A percentile compares a stretch with the other conserved stretches of the same genome.
Conservation (phyloP, 331 rosid species). For the Stylosanthes scabra region DNA sequence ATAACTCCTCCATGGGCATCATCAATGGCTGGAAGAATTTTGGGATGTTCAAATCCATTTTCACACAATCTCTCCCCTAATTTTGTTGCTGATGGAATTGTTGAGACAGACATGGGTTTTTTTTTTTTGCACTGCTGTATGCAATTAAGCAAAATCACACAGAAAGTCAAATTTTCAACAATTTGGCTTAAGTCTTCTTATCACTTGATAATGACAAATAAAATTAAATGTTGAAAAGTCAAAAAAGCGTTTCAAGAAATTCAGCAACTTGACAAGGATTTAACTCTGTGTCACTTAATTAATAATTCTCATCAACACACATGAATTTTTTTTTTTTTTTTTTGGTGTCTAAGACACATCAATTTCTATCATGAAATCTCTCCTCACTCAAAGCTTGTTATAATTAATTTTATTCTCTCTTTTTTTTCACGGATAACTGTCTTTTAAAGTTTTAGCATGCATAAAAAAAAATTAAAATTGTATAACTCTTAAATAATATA, state of each 20-base stretch:
- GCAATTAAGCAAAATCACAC: constrained; percentile 5
- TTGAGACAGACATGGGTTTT: constrained; percentile 48
- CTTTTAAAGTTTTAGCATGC: too few relatives aligned
- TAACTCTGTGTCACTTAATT: too few relatives aligned
- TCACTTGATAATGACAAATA: not conserved
- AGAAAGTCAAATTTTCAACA: not conserved
- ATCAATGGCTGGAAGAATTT: constrained; percentile 46
- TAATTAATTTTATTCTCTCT: too few relatives aligned
- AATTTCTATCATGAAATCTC: too few relatives aligned
- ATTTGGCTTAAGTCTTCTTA: not conserved
- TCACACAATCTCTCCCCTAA: constrained; percentile 47
- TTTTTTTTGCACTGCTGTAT: constrained; percentile 32
- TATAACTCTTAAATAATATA: too few relatives aligned
- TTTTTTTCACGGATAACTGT: too few relatives aligned
- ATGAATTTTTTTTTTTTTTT: too few relatives aligned
- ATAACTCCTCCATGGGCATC: constrained; percentile 64
- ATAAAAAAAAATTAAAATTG: too few relatives aligned
- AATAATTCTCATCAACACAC: too few relatives aligned
- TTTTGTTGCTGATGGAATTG: constrained; percentile 27
- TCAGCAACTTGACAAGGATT: not conserved
- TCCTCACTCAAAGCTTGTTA: not conserved
- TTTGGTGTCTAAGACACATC: too few relatives aligned
- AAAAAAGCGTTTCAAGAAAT: not conserved
- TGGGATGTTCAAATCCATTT: constrained; percentile 44
- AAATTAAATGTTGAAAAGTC: not conserved